These are phyloP conservation scores for Pyrus communis DNA, from an alignment of 306 rosid genomes.

Conservation along the genomic window DNA sequence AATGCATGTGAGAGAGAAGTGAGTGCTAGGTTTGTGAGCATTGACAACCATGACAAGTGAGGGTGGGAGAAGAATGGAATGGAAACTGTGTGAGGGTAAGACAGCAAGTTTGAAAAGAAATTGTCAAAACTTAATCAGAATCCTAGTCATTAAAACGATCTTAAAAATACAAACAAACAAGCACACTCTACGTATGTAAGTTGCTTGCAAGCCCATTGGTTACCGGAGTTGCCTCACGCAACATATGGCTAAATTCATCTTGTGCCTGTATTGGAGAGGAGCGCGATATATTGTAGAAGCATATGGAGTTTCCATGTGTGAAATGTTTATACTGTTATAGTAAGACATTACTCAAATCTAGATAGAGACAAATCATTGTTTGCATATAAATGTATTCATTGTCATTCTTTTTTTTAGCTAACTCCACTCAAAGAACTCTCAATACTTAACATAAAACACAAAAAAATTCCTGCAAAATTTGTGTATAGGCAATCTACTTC, in stretches of 20 bases:
- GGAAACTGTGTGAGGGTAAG: not conserved
- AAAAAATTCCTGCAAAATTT: not conserved
- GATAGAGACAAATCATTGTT: not conserved
- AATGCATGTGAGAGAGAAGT: not conserved
- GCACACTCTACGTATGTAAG: too few relatives aligned
- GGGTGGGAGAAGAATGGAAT: not conserved
- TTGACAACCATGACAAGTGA: not conserved
- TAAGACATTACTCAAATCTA: too few relatives aligned
- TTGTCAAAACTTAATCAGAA: too few relatives aligned
- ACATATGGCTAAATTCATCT: not conserved
- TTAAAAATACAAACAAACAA: too few relatives aligned
- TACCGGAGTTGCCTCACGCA: not conserved
- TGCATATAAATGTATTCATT: not conserved
- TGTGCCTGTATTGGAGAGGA: too few relatives aligned
- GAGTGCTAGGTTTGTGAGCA: not conserved
- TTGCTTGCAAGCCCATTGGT: not conserved
- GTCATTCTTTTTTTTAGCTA: not conserved
- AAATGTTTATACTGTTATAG: too few relatives aligned
- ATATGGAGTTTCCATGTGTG: too few relatives aligned
- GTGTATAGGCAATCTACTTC: not conserved
- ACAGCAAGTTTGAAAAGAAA: not conserved
- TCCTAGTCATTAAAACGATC: too few relatives aligned
- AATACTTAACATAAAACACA: not conserved
- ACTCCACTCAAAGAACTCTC: not conserved
- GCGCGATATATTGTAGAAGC: not conserved